Percentiles rank a stretch among this genome's conserved stretches.
phyloP scores from a whole-genome alignment of 108 stramenopile genomes.

The Aurantiochytrium sp. region DNA sequence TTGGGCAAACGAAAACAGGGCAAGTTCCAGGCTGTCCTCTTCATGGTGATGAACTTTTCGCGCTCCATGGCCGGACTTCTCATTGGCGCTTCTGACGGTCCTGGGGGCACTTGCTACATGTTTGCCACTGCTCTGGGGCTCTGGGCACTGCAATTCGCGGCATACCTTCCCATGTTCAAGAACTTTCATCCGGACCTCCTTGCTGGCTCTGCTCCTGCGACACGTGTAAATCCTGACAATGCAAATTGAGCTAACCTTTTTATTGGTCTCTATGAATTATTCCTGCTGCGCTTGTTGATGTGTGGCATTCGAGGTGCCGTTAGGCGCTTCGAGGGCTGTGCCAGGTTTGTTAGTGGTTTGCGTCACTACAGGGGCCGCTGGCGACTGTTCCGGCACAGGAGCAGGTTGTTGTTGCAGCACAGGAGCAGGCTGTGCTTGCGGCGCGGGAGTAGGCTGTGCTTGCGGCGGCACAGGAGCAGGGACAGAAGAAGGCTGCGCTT shows the following conservation, averaged over 20 bases:
- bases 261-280: too few species aligned
- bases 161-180: background rate
- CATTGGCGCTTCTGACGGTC: background rate
- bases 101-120: background rate
- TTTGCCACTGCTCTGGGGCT: background rate
- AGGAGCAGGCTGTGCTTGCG: background rate
- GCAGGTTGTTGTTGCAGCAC: background rate
- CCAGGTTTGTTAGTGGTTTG: background rate
- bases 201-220: too few species aligned
- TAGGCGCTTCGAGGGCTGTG: background rate
- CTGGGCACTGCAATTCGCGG: background rate
- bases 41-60: background rate
- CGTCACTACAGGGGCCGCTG: background rate
- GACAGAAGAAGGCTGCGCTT: background rate
- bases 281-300: too few species aligned
- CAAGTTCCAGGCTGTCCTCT: background rate
- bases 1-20: background rate
- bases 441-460: background rate
- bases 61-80: background rate
- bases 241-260: too few species aligned
- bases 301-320: too few species aligned
- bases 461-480: background rate
- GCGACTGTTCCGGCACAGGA: background rate
- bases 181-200: background rate
- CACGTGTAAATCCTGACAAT: too few species aligned